Evolutionary conservation across 2,329 filamentous ascomycete genomes (phyloP).

Genomic region (Thyridium curvatum): DNA sequence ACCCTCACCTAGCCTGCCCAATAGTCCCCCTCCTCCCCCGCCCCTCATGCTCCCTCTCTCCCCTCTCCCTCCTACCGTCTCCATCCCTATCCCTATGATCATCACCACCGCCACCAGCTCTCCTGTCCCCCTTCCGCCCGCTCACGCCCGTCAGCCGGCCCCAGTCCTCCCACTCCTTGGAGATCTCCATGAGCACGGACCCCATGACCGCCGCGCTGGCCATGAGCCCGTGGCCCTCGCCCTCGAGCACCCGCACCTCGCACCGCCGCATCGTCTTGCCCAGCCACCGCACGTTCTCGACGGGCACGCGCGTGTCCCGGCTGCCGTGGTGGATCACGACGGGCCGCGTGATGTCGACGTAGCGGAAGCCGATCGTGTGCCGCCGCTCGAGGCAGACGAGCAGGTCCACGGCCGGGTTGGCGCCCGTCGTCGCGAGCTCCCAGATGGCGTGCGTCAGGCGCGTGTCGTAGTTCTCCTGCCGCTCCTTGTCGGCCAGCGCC

Average conservation of each 20-base stretch:
- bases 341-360: slow-evolving; percentile 87
- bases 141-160: slow-evolving; percentile 47
- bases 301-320: slow-evolving; percentile 83
- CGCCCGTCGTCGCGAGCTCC: slow-evolving; percentile 83
- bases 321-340: slow-evolving; percentile 93
- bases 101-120: neutral
- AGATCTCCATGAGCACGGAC: slow-evolving; percentile 88
- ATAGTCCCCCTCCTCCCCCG: slow-evolving; percentile 17
- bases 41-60: slow-evolving; percentile 12
- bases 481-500: slow-evolving; percentile 62
- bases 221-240: slow-evolving; percentile 94
- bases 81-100: neutral
- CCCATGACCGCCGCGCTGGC: slow-evolving; percentile 91
- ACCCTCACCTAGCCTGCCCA: slow-evolving; percentile 14
- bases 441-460: slow-evolving; percentile 90
- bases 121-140: neutral
- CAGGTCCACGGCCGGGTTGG: slow-evolving; percentile 90
- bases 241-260: slow-evolving; percentile 83
- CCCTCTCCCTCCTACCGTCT: neutral
- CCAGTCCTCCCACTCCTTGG: slow-evolving; percentile 90
- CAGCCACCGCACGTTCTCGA: slow-evolving; percentile 93
- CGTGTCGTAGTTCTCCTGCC: slow-evolving; percentile 71
- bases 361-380: slow-evolving; percentile 90
- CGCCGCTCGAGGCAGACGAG: slow-evolving; percentile 87
- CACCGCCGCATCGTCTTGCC: slow-evolving; percentile 90